Evolutionary conservation across 2,329 filamentous ascomycete genomes (phyloP), one percentile per base, ranked within the genome.

Genomic region (Dendrostoma leiphaemia): DNA sequence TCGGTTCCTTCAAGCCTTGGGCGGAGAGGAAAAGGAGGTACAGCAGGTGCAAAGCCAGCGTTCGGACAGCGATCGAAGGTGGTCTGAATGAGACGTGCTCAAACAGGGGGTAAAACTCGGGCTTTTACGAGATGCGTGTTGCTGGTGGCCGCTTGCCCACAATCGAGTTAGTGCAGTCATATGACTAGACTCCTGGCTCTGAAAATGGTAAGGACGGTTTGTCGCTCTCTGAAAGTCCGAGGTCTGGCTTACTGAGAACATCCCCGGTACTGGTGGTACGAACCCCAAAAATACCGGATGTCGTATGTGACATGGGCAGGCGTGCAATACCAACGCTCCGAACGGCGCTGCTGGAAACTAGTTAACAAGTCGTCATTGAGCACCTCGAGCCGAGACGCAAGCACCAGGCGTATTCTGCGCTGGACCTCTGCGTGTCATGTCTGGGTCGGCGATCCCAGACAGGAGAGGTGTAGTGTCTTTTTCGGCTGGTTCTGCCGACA

Each of bases 81-180:
- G 31, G 51, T 51, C 37, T 43, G 48, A 17, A 19, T 26, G 35
- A 46, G 44, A 32, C 38, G 37, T 43, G 51, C 45, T 48, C 35
- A 23, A 37, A 35, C 44, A 48, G 37, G 37, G 51, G 35, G 13
- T 28, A 19, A 46, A 31, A 13, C 24, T 31, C 26, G 28, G 34
- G 43, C 32, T 26, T 26, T 26, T 34, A 23, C 34, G 43, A 32
- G 35, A 46, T 28, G n/a, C 17, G 21, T 45, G 28, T 31, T 13
- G 45, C 40, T 49, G 35, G 34, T 28, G 53, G 44, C n/a, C 45
- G 21, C 23, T 41, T 35, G 29, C 19, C 24, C 19, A 40, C 13
- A 37, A 35, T 9, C 26, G 31, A 26, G 19, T 26, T 26, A 49
- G 38, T 29, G 32, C 26, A 15, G 15, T 34, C 24, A 51, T n/a